Evolutionary conservation across 495 filamentous ascomycete species (phyloP).

Genomic region (Penicillium silybi): DNA sequence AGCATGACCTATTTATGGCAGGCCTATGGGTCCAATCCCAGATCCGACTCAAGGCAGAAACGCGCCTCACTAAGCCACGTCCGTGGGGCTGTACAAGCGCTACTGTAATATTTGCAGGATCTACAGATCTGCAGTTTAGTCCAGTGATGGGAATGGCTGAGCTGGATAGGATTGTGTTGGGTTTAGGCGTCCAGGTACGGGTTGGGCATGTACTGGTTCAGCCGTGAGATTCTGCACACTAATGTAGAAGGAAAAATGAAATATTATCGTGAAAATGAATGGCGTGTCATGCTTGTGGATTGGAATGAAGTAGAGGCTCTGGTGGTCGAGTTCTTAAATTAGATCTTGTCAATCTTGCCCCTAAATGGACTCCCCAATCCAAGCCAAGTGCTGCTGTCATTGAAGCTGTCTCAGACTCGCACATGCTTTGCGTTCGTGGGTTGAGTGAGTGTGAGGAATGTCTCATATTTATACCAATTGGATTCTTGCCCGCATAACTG

Average conservation of each 20-base stretch:
- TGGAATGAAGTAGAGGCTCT: neutral
- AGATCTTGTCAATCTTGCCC: neutral
- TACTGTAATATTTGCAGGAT: neutral
- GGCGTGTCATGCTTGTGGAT: neutral
- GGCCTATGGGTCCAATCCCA: too few relatives aligned
- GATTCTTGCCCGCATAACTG: neutral
- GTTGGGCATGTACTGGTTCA: neutral
- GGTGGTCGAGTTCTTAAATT: neutral
- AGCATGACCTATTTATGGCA: neutral
- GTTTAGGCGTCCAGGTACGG: too few relatives aligned
- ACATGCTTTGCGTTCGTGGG: neutral
- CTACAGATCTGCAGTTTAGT: neutral
- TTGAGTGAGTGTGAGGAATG: neutral
- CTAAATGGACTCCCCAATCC: neutral
- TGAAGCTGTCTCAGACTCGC: neutral
- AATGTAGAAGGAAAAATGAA: neutral
- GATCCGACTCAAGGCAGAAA: neutral
- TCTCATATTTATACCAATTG: conserved; percentile 4
- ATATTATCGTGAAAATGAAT: neutral
- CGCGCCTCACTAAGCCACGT: neutral
- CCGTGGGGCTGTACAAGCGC: neutral
- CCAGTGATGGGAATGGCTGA: neutral
- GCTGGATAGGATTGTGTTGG: neutral
- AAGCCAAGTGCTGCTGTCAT: neutral
- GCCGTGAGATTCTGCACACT: too few relatives aligned